A percentile compares a stretch with the other conserved stretches of the same genome.
These are phyloP conservation scores for Lentinula guzmanii DNA, from an alignment of 768 basidiomycete genomes.

Conservation along the genomic window DNA sequence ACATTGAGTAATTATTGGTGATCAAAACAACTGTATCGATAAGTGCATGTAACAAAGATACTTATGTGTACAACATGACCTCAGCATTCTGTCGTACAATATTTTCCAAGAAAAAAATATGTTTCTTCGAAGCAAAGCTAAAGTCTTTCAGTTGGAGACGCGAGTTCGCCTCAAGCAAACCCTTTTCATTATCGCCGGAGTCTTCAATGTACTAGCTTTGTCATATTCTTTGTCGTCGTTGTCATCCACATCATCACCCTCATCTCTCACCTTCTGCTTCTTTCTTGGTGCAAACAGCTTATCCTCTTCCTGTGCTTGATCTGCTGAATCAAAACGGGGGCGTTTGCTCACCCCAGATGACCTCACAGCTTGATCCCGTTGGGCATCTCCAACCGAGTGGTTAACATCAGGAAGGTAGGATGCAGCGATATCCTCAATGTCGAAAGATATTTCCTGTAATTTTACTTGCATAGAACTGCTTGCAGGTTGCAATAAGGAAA, in stretches of 20 bases:
- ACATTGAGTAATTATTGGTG: conserved; percentile 24
- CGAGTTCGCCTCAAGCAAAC: not conserved
- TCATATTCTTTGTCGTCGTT: not conserved
- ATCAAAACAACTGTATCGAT: not conserved
- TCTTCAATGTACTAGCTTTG: not conserved
- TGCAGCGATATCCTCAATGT: not conserved
- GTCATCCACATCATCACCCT: not conserved
- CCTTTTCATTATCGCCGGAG: not conserved
- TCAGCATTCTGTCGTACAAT: no score
- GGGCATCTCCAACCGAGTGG: not conserved
- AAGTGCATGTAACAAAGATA: no score
- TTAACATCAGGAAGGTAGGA: not conserved
- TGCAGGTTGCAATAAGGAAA: not conserved
- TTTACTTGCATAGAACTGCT: not conserved
- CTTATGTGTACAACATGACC: no score
- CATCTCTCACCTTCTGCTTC: not conserved
- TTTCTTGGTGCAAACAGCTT: not conserved
- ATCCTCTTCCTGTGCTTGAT: not conserved
- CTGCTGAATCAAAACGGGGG: not conserved
- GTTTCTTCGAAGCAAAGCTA: no score
- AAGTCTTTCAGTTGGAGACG: no score
- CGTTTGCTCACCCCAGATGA: not conserved
- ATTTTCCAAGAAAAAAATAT: no score
- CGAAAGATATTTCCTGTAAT: not conserved
- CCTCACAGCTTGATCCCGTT: not conserved